Base-by-base conservation (phyloP, 768 basidiomycete genomes). In the Suillus subluteus region DNA sequence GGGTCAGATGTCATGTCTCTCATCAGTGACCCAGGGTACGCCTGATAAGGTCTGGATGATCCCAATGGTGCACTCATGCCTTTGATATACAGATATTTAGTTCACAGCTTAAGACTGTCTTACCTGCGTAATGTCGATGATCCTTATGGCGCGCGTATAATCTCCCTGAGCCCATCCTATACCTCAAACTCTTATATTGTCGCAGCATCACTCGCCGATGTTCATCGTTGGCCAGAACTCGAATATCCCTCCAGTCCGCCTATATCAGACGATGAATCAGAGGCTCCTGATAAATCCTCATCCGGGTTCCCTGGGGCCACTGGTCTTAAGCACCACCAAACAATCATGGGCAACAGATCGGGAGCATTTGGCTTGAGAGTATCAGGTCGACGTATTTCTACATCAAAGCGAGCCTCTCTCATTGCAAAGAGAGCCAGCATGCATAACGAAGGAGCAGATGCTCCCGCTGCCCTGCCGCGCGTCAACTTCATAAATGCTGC, bases 121-220 rank as follows among this genome's bases (percentile, higher is more conserved):
- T 95, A 96, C 74, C 83, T 98, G n/a, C 91, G 95, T 67, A 88
- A 91, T 70, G 88, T 95, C 48, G 91, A 95, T 65, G 96, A 98
- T 73, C 89, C 91, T 1, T 94, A 96, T 73, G 92, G 92, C 16
- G 80, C 89, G 0, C 87, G 94, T 38, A 83, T 97, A 73, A 89
- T 98, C 71, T 87, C 93, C 7, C 82, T 96, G 61, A 89, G 90
- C 73, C 90, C 91, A 0, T 84, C 88, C 0, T 92, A 94, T 80
- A 80, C 87, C 21, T 83, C 89, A 15, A 97, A 96, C 74, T 90
- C 94, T 0, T 95, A 96, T 76, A 88, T 96, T 71, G 81, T 87
- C 62, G 90, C 92, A 8, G 86, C 93, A 0, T 89, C 89, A 3
- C 86, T 96, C 40, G 89, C 94, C 3, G 95, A 98, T 76, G 72